Base-by-base conservation (phyloP, 2,329 filamentous ascomycete genomes). In the Aspergillus ustus region DNA sequence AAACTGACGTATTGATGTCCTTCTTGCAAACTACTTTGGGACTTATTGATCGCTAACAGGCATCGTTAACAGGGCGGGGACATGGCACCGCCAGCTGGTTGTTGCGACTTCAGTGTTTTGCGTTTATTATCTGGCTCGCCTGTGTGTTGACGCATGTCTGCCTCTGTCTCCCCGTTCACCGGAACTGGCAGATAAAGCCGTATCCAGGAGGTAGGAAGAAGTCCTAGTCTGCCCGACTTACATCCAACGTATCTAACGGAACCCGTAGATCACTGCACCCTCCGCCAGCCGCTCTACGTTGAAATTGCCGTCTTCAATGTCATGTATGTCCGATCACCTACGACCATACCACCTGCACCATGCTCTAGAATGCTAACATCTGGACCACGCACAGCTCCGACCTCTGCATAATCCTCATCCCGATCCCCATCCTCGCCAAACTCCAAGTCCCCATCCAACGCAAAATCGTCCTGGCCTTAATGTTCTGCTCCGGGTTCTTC, bases 401-500 rank as follows among this genome's bases (percentile, higher is more conserved):
- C 37, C 54, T 69, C 34, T 61, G 58, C 19, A 54, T 69, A 17
- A 61, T 69, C 53, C 48, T 44, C 11, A 59, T 69, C 7, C 67
- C 67, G 0, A 63, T 69, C 19, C 67, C 67, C 3, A 53, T 69
- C n/a, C 50, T 69, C 52, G 22, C 66, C 19, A 55, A 52, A 11
- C 64, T 59, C 45, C 57, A 61, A 53, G 64, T 69, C 11, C 57
- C 62, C 8, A 20, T 51, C 2, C 51, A 52, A 7, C 67, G 65
- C 37, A 69, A 69, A 28, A 19, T 66, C n/a, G 54, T 67, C 34
- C 61, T 69, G 4, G 28, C 37, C 52, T 15, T 52, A 7, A 57
- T 69, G 17, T 67, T 67, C 51, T 66, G 57, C 31, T 67, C 63
- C 8, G 65, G 63, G 6, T 59, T 69, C n/a, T 67, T 67, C 51